Percentiles rank a stretch among this genome's conserved stretches.
Evolutionary conservation across 2,329 filamentous ascomycete genomes (phyloP).

Genomic region (Neoascochyta sp.): DNA sequence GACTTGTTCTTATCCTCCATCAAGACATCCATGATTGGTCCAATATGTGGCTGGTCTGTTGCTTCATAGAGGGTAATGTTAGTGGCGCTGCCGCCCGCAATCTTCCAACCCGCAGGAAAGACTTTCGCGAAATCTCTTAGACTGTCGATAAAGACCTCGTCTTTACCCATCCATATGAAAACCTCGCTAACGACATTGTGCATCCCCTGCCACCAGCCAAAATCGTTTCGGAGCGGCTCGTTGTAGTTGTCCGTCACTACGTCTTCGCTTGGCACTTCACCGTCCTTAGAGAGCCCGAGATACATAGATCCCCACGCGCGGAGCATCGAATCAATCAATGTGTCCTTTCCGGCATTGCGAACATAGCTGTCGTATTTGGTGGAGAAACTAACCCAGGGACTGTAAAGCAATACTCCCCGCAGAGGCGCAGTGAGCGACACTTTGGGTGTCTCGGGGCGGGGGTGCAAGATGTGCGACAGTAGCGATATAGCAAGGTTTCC

Average conservation of each 20-base stretch:
- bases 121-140: constrained; percentile 50
- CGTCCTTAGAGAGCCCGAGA: constrained; percentile 44
- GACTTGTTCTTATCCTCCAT: too few species aligned
- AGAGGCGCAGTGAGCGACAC: constrained; percentile 45
- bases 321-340: constrained; percentile 43
- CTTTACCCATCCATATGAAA: constrained; percentile 52
- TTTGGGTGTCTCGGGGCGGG: constrained; percentile 50
- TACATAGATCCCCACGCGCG: constrained; percentile 50
- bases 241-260: constrained; percentile 54
- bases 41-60: too few species aligned
- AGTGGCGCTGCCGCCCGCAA: too few species aligned
- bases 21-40: too few species aligned
- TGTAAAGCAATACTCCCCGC: constrained; percentile 52
- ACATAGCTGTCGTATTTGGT: constrained; percentile 44
- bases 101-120: too few species aligned
- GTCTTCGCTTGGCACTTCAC: too few species aligned
- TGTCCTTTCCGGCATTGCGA: constrained; percentile 51
- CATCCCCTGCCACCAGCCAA: constrained; percentile 53
- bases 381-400: constrained; percentile 55
- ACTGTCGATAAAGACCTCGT: constrained; percentile 56
- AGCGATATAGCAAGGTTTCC: constrained; percentile 48
- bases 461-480: constrained; percentile 53
- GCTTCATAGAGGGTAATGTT: too few species aligned
- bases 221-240: constrained; percentile 48
- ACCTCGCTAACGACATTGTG: constrained; percentile 46